Evolutionary conservation across 2,329 filamentous ascomycete species (phyloP), one percentile per base, ranked within the genome.

Genomic region (Berkeleyomyces rouxiae): DNA sequence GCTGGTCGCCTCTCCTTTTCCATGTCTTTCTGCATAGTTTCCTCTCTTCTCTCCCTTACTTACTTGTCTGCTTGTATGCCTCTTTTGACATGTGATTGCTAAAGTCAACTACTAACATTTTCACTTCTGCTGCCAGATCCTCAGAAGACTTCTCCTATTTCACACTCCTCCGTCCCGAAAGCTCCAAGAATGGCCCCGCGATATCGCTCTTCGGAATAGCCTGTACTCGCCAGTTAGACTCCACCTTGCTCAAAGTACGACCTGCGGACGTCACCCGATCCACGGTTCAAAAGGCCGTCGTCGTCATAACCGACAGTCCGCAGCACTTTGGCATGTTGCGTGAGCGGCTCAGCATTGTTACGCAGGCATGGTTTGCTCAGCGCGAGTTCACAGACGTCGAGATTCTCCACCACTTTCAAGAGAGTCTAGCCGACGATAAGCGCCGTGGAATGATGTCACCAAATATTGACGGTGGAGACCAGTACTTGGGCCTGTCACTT

Each of bases 121-220:
- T 1, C 33, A 53, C 23, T 2, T 55, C 10, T 33, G 36, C 13
- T 42, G 16, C 62, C 69, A 93, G 88, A 63, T 85, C 88, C 31
- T 87, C 86, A 64, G 93, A 99, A 75, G 93, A 97, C 75, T 99
- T 97, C 77, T 96, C 91, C 60, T 99, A 99, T 76, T 99, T 99
- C 73, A 97, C 92, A 7, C 83, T 99, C 60, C 80, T 90, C 64
- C 82, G 83, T 39, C 83, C 85, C 57, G 79, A 78, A 62, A 78
- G 74, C 66, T 74, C 74, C 60, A 69, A 72, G 23, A 40, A 49
- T 36, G 71, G 75, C 42, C 82, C 85, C 5, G 82, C 84, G 39
- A 90, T 88, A 1, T 95, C 90, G 33, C 82, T 99, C 31, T 99
- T 99, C 71, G 93, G 93, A 66, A 96, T 99, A 70, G 88, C 90